Evolutionary conservation across 352 stramenopile genomes (phyloP).

Genomic region (Globisporangium heterothallicum): DNA sequence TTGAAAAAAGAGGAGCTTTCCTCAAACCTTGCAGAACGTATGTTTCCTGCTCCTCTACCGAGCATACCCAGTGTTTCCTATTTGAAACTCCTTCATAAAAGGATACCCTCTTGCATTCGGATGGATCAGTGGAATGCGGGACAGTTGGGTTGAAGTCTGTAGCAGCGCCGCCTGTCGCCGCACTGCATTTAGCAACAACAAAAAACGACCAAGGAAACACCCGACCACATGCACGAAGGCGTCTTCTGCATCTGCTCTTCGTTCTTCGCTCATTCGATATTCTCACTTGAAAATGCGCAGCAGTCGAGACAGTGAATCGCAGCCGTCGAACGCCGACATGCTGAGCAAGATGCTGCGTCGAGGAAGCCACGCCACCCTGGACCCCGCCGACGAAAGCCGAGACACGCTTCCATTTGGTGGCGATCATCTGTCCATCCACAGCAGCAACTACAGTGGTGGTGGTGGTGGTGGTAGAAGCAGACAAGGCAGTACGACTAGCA

Average conservation of each 20-base stretch:
- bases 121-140: neutral
- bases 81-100: neutral
- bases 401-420: neutral
- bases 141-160: slow-evolving; percentile 2
- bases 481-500: neutral
- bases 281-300: slow-evolving; percentile 18
- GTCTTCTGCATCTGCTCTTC: too few relatives aligned
- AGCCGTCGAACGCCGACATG: slow-evolving; percentile 14
- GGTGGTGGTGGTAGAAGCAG: neutral
- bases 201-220: slow-evolving; percentile 6
- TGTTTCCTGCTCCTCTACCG: too few relatives aligned
- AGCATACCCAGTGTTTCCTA: too few relatives aligned
- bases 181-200: slow-evolving; percentile 6
- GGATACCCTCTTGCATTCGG: neutral
- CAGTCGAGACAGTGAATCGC: slow-evolving; percentile 10
- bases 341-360: slow-evolving; percentile 20
- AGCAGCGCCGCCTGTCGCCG: too few relatives aligned
- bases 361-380: slow-evolving; percentile 5
- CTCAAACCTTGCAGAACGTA: too few relatives aligned
- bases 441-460: slow-evolving; percentile 6
- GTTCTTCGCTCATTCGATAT: too few relatives aligned
- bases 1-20: too few relatives aligned
- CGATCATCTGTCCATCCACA: neutral
- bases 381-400: slow-evolving; percentile 3
- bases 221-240: neutral